Evolutionary conservation across 345 rosid genomes (phyloP).

Genomic region (Eucalyptus melliodora): DNA sequence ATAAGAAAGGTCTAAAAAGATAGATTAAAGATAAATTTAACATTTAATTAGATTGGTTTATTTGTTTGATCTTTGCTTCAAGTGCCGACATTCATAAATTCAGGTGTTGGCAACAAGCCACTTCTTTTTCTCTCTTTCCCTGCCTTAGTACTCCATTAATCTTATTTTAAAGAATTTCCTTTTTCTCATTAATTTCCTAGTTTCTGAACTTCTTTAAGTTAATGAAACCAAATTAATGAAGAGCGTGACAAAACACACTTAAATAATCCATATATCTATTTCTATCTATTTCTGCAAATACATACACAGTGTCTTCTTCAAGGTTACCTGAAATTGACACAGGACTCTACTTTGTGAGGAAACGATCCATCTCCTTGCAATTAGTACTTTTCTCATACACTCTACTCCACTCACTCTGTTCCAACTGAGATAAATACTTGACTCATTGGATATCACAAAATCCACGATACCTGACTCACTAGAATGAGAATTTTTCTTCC

Average conservation of each 20-base stretch:
- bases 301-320: neutral
- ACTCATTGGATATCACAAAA: neutral
- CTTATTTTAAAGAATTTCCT: neutral
- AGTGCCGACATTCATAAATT: rapidly evolving
- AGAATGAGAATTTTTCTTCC: neutral
- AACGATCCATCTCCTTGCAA: neutral
- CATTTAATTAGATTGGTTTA: neutral
- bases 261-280: neutral
- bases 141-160: neutral
- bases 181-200: neutral
- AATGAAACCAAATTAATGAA: neutral
- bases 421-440: neutral
- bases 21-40: neutral
- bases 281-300: neutral
- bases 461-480: neutral
- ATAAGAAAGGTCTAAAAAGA: neutral
- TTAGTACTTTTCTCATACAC: neutral
- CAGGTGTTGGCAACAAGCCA: rapidly evolving
- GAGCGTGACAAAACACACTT: neutral
- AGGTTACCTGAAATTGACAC: neutral
- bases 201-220: neutral
- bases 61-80: neutral
- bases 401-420: neutral
- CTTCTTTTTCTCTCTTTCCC: neutral
- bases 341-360: neutral